These are phyloP conservation scores for Colletotrichum echinochloae DNA, from an alignment of 2,329 filamentous ascomycete genomes.

Conservation along the genomic window DNA sequence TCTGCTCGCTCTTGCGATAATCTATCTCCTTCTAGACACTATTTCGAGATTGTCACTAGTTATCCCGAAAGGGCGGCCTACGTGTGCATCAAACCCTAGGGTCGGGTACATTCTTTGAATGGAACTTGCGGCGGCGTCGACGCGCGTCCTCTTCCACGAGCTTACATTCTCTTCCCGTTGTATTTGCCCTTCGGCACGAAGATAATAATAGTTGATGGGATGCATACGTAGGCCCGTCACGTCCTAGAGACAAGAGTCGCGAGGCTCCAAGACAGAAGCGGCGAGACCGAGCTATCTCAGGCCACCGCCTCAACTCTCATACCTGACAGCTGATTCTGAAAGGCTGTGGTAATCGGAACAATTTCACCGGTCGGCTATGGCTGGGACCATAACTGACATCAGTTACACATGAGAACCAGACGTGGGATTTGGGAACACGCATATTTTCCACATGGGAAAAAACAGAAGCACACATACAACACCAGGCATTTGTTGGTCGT, in stretches of 20 bases:
- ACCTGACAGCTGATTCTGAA: background rate
- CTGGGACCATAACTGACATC: constrained; percentile 9
- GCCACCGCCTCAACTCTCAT: too few relatives aligned
- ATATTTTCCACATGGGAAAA: too few relatives aligned
- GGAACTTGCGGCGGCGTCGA: background rate
- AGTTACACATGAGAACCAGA: background rate
- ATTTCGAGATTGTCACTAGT: background rate
- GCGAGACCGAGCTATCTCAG: too few relatives aligned
- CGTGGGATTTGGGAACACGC: background rate
- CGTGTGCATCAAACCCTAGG: background rate
- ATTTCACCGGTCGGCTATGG: background rate
- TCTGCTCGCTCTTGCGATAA: background rate
- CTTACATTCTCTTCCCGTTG: background rate
- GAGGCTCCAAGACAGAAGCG: background rate
- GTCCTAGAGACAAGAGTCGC: background rate
- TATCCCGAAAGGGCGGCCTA: background rate
- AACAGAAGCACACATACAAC: too few relatives aligned
- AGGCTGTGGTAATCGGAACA: too few relatives aligned
- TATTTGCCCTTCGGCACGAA: background rate
- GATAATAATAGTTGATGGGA: background rate
- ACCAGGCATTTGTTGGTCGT: too few relatives aligned
- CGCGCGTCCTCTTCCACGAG: background rate
- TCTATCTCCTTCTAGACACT: background rate
- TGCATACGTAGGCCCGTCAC: background rate
- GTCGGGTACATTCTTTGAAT: background rate